Conservation (phyloP, 2,329 filamentous ascomycete genomes). For the Ophiostoma ulmi region DNA sequence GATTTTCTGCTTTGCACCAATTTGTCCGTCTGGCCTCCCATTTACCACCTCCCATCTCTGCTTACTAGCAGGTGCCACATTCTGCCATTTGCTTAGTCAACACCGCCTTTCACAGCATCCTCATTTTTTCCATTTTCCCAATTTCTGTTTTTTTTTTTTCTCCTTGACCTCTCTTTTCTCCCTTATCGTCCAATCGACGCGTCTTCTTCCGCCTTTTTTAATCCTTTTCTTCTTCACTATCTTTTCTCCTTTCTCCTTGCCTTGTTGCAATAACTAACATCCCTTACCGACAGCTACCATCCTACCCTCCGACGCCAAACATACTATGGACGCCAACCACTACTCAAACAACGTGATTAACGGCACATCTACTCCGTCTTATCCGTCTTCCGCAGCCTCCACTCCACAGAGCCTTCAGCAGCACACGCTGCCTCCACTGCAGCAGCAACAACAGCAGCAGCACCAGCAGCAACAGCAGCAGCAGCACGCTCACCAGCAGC, state of each 20-base stretch:
- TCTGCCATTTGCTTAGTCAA: constrained; percentile 14
- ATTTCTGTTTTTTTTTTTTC: constrained; percentile 2
- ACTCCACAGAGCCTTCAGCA: constrained; percentile 31
- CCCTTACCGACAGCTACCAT: constrained; percentile 14
- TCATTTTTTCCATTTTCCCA: neutral
- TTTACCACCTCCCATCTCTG: neutral
- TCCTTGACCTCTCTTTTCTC: neutral
- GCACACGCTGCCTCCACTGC: constrained; percentile 33
- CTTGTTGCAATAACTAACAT: neutral
- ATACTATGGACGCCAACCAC: constrained; percentile 33
- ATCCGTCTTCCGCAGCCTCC: constrained; percentile 31
- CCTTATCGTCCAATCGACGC: constrained; percentile 14
- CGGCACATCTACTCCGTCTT: constrained; percentile 32
- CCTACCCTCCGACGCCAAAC: constrained; percentile 23
- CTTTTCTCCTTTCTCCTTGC: neutral
- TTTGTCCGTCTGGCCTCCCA: neutral
- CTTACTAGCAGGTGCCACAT: neutral
- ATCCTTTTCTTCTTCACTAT: neutral
- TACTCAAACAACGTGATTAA: constrained; percentile 34
- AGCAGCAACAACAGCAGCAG: constrained; percentile 42
- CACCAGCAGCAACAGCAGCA: constrained; percentile 35
- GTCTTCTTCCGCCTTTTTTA: neutral
- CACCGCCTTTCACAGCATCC: constrained; percentile 8
- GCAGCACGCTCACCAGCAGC: constrained; percentile 30
- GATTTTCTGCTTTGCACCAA: neutral